Conservation (phyloP, 208 protist species). For the Wallacemonas collosoma region DNA sequence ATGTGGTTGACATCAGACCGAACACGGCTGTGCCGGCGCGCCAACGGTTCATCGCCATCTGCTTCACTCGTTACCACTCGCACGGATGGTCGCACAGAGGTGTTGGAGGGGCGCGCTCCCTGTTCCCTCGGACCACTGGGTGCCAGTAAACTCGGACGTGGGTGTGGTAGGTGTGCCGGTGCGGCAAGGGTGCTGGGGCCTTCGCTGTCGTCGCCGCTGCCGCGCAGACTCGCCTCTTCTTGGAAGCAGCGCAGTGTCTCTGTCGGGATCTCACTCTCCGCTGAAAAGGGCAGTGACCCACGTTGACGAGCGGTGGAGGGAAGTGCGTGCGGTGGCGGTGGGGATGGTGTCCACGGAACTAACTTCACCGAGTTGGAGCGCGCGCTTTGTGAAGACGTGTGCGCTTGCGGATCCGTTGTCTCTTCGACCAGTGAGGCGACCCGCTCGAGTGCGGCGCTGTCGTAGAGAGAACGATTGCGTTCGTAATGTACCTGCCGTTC, state of each 20-base stretch:
- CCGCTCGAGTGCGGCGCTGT: background rate
- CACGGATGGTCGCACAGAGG: no score
- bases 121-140: no score
- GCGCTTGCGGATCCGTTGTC: no score
- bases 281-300: constrained; percentile 7
- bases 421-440: background rate
- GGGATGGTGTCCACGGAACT: background rate
- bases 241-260: no score
- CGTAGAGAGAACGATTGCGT: background rate
- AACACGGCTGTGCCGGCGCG: no score
- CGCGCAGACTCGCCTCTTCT: background rate
- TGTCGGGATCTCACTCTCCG: background rate
- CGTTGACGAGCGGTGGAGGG: background rate
- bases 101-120: no score
- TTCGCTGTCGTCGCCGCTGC: background rate
- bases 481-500: background rate
- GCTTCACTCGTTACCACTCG: no score
- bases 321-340: background rate
- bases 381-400: background rate
- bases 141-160: no score
- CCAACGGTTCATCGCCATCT: no score
- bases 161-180: no score
- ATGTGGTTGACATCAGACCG: no score
- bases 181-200: background rate
- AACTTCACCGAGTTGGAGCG: background rate